A percentile compares a stretch with the other conserved stretches of the same genome.
Evolutionary conservation across 805 yeast species (phyloP).

Genomic region (Sungouiozyma ichnusensis): DNA sequence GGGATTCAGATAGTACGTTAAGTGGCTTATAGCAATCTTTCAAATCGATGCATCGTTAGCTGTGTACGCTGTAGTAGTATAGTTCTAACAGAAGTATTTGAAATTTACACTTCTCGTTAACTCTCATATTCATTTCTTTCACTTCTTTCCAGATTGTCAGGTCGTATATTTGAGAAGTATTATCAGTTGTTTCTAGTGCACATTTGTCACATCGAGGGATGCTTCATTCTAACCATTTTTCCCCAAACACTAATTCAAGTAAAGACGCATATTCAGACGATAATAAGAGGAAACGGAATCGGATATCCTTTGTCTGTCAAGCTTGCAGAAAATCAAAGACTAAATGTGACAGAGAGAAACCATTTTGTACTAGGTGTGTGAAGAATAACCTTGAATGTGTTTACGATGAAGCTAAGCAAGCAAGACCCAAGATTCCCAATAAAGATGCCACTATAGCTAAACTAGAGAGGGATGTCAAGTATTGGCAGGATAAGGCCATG

Average conservation of each 20-base stretch:
- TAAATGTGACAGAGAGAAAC: conserved; percentile 28
- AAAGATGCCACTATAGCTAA: conserved; percentile 28
- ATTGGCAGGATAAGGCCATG: conserved; percentile 24
- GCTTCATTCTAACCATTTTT: background rate
- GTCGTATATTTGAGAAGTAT: no score
- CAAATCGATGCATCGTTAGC: no score
- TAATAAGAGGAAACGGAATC: conserved; percentile 17
- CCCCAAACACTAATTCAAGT: conserved; percentile 1
- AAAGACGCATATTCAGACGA: conserved; percentile 5
- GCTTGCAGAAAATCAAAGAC: conserved; percentile 28
- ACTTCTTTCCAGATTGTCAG: no score
- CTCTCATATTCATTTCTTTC: no score
- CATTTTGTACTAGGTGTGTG: conserved; percentile 24
- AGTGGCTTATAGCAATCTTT: no score
- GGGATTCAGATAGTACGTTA: no score
- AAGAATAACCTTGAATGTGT: conserved; percentile 20
- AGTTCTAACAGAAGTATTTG: no score
- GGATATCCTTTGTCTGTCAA: conserved; percentile 28
- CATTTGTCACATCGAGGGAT: no score
- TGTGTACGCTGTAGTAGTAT: no score
- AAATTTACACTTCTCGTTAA: no score
- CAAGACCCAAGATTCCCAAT: conserved; percentile 27
- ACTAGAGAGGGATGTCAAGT: conserved; percentile 23
- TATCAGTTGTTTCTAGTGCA: no score
- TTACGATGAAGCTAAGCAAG: conserved; percentile 26